Conservation (phyloP, 768 basidiomycete genomes). For the Russula virescens region DNA sequence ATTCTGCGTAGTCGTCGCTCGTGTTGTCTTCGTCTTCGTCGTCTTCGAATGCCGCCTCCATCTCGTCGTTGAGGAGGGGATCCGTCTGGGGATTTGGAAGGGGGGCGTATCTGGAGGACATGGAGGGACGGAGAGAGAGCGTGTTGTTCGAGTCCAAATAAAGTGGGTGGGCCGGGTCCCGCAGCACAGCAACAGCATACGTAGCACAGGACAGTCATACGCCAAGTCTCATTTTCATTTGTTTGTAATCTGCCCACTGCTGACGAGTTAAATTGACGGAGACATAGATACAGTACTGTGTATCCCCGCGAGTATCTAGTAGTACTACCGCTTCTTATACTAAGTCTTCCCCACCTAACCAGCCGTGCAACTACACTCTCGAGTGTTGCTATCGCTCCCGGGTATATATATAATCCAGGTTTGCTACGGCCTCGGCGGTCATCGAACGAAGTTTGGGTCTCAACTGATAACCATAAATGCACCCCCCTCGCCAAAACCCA, state of each 20-base stretch:
- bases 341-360: constrained; percentile 7
- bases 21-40: constrained; percentile 56
- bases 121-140: constrained; percentile 15
- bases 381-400: not conserved
- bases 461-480: not conserved
- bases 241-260: not conserved
- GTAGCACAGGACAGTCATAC: too few species aligned
- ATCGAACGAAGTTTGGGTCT: constrained; percentile 6
- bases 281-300: too few species aligned
- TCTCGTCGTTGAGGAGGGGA: constrained; percentile 48
- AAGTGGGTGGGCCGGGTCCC: not conserved
- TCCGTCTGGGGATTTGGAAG: constrained; percentile 53
- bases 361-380: constrained; percentile 1
- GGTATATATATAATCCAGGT: not conserved
- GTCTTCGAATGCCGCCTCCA: constrained; percentile 86
- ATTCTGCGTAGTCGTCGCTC: constrained; percentile 45
- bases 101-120: constrained; percentile 63
- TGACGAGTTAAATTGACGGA: not conserved
- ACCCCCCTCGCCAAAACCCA: not conserved
- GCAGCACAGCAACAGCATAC: not conserved
- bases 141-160: too few species aligned
- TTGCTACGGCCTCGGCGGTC: constrained; percentile 10
- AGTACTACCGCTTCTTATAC: not conserved
- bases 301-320: not conserved
- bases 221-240: too few species aligned